Evolutionary conservation across 2,329 filamentous ascomycete species (phyloP).

Genomic region (Tricladium varicosporioides): DNA sequence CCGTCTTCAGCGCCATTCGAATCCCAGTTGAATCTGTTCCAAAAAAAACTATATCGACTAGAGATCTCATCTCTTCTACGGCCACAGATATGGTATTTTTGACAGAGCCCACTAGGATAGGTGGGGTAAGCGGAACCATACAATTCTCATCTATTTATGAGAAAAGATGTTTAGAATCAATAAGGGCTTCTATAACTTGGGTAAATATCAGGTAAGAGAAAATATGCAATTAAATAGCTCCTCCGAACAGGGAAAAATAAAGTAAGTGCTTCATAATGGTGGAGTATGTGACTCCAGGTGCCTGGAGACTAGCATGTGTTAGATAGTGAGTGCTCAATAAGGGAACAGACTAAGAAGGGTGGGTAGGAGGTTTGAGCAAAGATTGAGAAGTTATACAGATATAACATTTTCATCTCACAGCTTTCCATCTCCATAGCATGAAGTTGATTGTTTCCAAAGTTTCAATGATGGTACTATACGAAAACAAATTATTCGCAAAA

Average conservation of each 20-base stretch:
- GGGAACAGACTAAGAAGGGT: neutral
- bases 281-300: no score
- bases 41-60: neutral
- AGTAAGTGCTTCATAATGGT: neutral
- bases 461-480: no score
- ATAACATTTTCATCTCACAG: neutral
- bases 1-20: neutral
- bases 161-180: neutral
- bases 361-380: neutral
- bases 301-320: neutral
- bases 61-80: neutral
- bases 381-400: neutral
- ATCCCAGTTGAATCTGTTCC: neutral
- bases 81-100: neutral
- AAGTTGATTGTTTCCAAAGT: neutral
- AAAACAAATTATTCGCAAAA: no score
- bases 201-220: neutral
- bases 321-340: neutral
- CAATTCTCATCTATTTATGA: neutral
- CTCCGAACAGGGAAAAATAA: neutral
- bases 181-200: neutral
- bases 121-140: neutral
- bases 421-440: neutral
- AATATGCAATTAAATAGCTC: neutral
- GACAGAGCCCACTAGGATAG: neutral